Base-by-base conservation (phyloP, 208 protist genomes). In the Leishmania mexicana region DNA sequence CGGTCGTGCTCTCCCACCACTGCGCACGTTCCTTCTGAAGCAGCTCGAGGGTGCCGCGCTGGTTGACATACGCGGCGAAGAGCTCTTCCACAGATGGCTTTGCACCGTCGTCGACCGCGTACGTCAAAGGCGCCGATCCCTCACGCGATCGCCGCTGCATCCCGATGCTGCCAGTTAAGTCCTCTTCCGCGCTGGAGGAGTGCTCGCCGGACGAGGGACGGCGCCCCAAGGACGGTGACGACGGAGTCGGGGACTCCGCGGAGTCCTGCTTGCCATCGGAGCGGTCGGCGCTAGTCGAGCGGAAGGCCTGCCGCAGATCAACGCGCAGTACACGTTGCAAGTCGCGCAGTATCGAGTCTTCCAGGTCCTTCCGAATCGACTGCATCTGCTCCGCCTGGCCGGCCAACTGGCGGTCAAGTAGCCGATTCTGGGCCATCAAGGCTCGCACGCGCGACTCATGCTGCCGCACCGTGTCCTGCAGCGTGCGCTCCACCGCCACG, bases 1-100 rank as follows among this genome's bases (percentile, higher is more conserved):
- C 70, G 24, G 85, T 45, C 42, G 83, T 24, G 65, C 80, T 87
- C 8, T 35, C 0, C 8, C 72, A 71, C 85, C 86, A 85, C 54
- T 73, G n/a, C 42, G 64, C 76, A 24, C 86, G 87, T 54, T 94
- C 89, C n/a, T 81, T 78, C 35, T 87, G 79, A 47, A 89, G 91
- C 35, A 86, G 28, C 51, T 88, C 80, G 45, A 89, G 45, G 11
- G 77, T 80, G 45, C 79, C 70, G 13, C 82, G 87, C 6, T 60
- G 42, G 21, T 78, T 72, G 21, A 87, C 38, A 28, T 83, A 67
- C 28, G 84, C 88, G 40, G 84, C 86, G 4, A 85, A 38, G 54
- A 91, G 83, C 21, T 84, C 73, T 7, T 84, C 76, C 24, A 83
- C 75, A 10, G 83, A 77, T 35, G 64, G 38, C 42, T 24, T 17